phyloP scores from a whole-genome alignment of 805 yeast species.

The Vanderwaltozyma tropicalis region DNA sequence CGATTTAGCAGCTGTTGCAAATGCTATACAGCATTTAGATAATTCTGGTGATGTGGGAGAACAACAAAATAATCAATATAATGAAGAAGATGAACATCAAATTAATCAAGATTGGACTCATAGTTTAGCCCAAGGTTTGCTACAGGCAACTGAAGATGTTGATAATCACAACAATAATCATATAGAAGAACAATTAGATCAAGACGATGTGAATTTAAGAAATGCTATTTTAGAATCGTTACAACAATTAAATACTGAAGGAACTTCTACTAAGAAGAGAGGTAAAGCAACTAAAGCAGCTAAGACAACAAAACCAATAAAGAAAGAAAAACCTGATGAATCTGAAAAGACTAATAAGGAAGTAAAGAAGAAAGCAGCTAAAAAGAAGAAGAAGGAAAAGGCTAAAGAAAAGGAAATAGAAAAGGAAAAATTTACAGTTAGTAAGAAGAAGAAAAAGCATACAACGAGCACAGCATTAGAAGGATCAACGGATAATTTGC shows the following conservation, averaged over 20 bases:
- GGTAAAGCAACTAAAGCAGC: conserved; percentile 1
- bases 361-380: conserved; percentile 12
- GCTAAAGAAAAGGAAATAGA: conserved; percentile 5
- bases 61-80: neutral
- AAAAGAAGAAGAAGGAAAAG: conserved; percentile 11
- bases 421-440: conserved; percentile 2
- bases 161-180: conserved; percentile 4
- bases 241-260: conserved; percentile 12
- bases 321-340: conserved; percentile 8
- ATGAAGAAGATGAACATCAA: conserved; percentile 2
- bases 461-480: neutral
- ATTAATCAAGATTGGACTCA: conserved; percentile 22
- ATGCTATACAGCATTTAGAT: conserved; percentile 28
- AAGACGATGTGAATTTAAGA: conserved; percentile 27
- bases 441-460: conserved; percentile 7
- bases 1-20: conserved; percentile 31
- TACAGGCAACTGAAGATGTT: conserved; percentile 8
- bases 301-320: neutral
- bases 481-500: conserved; percentile 10
- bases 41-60: conserved; percentile 1
- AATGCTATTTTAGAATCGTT: conserved; percentile 26
- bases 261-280: neutral
- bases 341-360: conserved; percentile 9
- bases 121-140: conserved; percentile 21
- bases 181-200: conserved; percentile 17